Base-by-base conservation (phyloP, 2,329 filamentous ascomycete genomes). In the Penicillium sp. region DNA sequence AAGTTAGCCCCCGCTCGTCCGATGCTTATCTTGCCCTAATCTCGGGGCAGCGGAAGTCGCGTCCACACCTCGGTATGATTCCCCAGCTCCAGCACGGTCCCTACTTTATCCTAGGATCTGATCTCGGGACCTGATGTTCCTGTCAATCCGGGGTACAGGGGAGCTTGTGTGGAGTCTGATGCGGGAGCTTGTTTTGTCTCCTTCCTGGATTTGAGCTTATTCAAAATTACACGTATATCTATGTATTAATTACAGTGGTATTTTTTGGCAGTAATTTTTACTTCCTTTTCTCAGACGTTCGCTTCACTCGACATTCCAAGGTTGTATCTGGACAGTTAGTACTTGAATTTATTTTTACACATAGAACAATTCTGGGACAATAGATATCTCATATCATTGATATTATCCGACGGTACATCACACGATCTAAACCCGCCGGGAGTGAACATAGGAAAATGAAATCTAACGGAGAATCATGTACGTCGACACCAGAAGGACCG, bases 321-420 rank as follows among this genome's bases (percentile, higher is more conserved):
- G 17, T 19, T 19, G 17, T 19, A 19, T 2, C 17, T 19, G 17
- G 17, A 19, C 17, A 19, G 17, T 19, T 19, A 19, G 17, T 19
- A 19, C 17, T 19, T 19, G 17, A 19, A 19, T 21, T 42, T 21
- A 19, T 10, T 2, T 40, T 33, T 26, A 33, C 33, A 13, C 45
- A 12, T 7, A 13, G 8, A 38, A 49, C 17, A 40, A 45, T 44
- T 43, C 19, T 40, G 48, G 43, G 48, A 51, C 43, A 49, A 47
- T 51, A 47, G 47, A 47, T 33, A 43, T 38, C 43, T 58, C 48
- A 45, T 59, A 56, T 58, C 57, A 59, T 61, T 56, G 54, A 56
- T 60, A 61, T 61, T 61, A 61, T 59, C 57, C 58, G 56, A 58
- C 48, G 56, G 58, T 53, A 58, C 45, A 57, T 59, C 56, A 54